Conservation (phyloP, 305 asterid genomes). For the Solanum chacoense region DNA sequence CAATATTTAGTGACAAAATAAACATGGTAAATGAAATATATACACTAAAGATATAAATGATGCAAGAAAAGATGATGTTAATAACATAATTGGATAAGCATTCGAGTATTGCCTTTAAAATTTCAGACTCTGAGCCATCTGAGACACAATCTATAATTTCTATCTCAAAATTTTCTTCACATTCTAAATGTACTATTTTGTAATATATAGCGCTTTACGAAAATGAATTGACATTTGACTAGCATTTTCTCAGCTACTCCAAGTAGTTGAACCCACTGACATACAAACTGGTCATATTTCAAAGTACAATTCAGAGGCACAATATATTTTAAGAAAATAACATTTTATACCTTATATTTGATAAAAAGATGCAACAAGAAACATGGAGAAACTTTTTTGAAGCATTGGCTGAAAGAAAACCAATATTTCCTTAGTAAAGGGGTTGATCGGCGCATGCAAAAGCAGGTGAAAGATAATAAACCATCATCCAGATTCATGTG, state of each 20-base stretch:
- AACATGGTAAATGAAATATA: background rate
- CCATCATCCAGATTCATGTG: constrained; percentile 4
- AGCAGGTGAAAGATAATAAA: background rate
- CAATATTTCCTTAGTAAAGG: background rate
- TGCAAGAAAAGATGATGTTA: background rate
- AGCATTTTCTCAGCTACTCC: background rate
- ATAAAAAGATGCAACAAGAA: background rate
- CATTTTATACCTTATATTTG: background rate
- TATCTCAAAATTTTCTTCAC: background rate
- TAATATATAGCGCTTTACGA: background rate
- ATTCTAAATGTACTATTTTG: background rate
- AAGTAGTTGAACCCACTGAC: background rate
- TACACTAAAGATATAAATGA: background rate
- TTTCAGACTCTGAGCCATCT: background rate
- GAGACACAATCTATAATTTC: background rate
- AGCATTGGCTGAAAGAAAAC: background rate
- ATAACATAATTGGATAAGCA: background rate
- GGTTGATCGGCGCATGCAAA: background rate
- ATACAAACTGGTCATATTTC: background rate
- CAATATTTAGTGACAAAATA: background rate
- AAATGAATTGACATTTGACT: background rate
- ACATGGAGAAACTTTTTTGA: background rate
- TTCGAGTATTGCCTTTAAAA: background rate
- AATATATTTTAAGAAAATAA: background rate
- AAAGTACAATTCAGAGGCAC: background rate